A percentile compares a stretch with the other conserved stretches of the same genome.
phyloP scores from a whole-genome alignment of 495 filamentous ascomycete genomes.

The Annulohypoxylon moriforme region DNA sequence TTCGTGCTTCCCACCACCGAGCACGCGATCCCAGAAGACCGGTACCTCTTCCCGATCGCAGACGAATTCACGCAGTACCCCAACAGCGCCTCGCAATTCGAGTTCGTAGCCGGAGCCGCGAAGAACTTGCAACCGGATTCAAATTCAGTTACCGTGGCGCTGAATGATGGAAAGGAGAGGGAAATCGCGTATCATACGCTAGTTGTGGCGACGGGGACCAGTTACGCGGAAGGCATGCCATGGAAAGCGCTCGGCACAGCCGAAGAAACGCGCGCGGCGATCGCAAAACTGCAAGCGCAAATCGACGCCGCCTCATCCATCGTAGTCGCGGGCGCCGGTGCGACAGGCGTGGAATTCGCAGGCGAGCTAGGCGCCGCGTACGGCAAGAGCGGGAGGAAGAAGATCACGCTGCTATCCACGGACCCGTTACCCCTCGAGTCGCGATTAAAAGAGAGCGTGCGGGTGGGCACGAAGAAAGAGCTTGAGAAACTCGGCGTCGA shows the following conservation, averaged over 20 bases:
- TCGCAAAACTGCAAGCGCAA: neutral
- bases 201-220: slow-evolving; percentile 10
- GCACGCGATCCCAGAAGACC: neutral
- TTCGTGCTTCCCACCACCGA: neutral
- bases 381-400: slow-evolving; percentile 9
- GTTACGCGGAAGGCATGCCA: neutral
- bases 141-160: neutral
- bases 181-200: slow-evolving; percentile 8
- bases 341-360: slow-evolving; percentile 9
- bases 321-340: slow-evolving; percentile 7
- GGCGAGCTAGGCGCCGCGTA: slow-evolving; percentile 14
- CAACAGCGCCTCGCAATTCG: neutral
- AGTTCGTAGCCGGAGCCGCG: slow-evolving; percentile 10
- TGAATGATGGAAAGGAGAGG: neutral
- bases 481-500: slow-evolving; percentile 33
- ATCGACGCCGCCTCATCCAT: neutral
- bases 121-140: neutral
- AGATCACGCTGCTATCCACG: neutral
- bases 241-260: slow-evolving; percentile 1
- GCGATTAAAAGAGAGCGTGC: slow-evolving; percentile 1
- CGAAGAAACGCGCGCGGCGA: neutral
- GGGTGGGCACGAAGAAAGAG: neutral
- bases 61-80: neutral
- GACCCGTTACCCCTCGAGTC: slow-evolving; percentile 4
- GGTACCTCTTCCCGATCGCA: slow-evolving; percentile 5